phyloP scores from a whole-genome alignment of 371 early-diverging fungal species.

The Umbelopsis sp. region DNA sequence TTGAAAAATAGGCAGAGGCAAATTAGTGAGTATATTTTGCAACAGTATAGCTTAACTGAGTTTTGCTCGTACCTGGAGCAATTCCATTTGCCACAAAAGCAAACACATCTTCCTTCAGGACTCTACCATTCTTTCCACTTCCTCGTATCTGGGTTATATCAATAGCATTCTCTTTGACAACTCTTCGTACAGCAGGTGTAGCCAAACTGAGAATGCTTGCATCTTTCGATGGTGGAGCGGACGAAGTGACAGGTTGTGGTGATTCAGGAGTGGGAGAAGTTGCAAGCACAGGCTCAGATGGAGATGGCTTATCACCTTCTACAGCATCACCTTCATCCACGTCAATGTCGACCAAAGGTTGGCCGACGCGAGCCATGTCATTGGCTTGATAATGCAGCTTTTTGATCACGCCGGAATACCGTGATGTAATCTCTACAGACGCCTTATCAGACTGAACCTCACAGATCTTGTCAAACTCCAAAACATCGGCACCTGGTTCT shows the following conservation, averaged over 20 bases:
- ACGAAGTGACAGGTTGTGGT: slow-evolving; percentile 24
- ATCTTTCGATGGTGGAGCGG: slow-evolving; percentile 4
- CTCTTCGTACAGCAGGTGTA: slow-evolving; percentile 91
- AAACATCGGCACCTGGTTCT: slow-evolving; percentile 86
- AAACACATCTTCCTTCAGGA: slow-evolving; percentile 91
- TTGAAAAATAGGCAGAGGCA: not conserved
- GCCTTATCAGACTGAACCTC: slow-evolving; percentile 99
- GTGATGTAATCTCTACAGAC: slow-evolving; percentile 96
- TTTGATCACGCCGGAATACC: slow-evolving; percentile 86
- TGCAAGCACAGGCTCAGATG: not conserved
- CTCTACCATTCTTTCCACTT: slow-evolving; percentile 86
- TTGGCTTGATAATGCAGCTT: slow-evolving; percentile 84
- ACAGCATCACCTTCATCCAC: slow-evolving; percentile 54
- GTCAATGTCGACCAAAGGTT: slow-evolving; percentile 92
- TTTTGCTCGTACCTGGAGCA: slow-evolving; percentile 16
- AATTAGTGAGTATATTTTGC: too few relatives aligned
- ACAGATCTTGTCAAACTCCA: slow-evolving; percentile 93
- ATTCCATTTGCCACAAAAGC: slow-evolving; percentile 39
- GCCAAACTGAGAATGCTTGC: slow-evolving; percentile 46
- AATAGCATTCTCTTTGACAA: slow-evolving; percentile 82
- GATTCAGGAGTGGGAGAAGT: slow-evolving; percentile 26
- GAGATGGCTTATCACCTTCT: slow-evolving; percentile 19
- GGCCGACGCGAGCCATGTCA: slow-evolving; percentile 94
- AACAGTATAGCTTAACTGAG: not conserved
- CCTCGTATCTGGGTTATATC: slow-evolving; percentile 77